A percentile compares a stretch with the other conserved stretches of the same genome.
Conservation (phyloP, 306 rosid species). For the Rosa persica region DNA sequence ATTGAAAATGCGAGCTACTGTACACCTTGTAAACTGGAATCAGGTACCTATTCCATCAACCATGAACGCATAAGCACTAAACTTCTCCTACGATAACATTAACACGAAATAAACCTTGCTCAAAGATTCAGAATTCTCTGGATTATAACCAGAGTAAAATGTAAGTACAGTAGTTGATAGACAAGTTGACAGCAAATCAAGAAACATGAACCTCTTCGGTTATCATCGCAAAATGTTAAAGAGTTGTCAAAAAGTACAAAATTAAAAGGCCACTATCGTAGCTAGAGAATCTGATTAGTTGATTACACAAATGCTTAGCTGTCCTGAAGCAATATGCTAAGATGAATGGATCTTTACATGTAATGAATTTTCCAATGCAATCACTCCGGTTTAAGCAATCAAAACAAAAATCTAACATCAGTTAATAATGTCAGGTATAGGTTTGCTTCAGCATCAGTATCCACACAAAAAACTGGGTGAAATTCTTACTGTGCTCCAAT, state of each 20-base stretch:
- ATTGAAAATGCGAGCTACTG: not conserved
- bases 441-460: constrained; percentile 30
- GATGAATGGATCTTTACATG: constrained; percentile 17
- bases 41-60: not conserved
- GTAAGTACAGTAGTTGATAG: not conserved
- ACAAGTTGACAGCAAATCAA: not conserved
- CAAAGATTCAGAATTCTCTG: not conserved
- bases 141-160: not conserved
- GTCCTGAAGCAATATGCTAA: not conserved
- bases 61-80: not conserved
- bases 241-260: not conserved
- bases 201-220: not conserved
- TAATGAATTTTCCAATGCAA: constrained; percentile 14
- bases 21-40: no score
- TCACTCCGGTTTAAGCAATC: constrained; percentile 16
- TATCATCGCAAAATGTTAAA: not conserved
- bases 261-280: not conserved
- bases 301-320: constrained; percentile 17
- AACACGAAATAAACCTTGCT: not conserved
- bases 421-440: constrained; percentile 17
- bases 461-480: constrained; percentile 38
- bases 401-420: constrained; percentile 24
- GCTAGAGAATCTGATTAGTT: constrained; percentile 5
- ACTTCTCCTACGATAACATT: not conserved
- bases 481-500: constrained; percentile 30